A percentile compares a stretch with the other conserved stretches of the same genome.
Evolutionary conservation across 1,139 yeast species (phyloP).

Genomic region (Kurtzmaniella quercitrusa): DNA sequence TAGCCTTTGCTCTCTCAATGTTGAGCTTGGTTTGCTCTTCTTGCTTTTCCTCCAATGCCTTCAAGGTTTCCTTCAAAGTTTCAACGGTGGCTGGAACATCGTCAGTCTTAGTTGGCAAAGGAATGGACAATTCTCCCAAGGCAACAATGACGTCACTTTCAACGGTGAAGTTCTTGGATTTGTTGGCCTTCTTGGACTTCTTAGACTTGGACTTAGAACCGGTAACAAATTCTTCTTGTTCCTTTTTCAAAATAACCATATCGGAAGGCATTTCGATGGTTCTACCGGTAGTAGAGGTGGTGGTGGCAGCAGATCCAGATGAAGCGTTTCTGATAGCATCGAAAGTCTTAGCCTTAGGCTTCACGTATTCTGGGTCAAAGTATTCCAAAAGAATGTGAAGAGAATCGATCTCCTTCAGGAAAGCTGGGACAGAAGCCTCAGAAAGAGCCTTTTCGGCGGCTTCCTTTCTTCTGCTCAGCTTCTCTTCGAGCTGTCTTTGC

Average conservation of each 20-base stretch:
- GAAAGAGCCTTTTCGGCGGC: conserved; percentile 63
- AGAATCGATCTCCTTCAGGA: conserved; percentile 65
- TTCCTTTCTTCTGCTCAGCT: conserved; percentile 57
- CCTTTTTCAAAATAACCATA: conserved; percentile 61
- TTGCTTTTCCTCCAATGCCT: conserved; percentile 68
- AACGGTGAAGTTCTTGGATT: conserved; percentile 54
- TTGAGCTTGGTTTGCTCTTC: conserved; percentile 78
- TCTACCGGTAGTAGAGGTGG: conserved; percentile 30
- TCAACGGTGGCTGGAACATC: conserved; percentile 67
- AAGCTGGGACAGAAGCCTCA: conserved; percentile 81
- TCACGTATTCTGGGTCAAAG: conserved; percentile 78
- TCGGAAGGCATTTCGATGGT: conserved; percentile 60
- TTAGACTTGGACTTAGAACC: conserved; percentile 51
- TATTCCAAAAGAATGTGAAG: conserved; percentile 68
- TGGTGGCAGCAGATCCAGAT: conserved; percentile 14
- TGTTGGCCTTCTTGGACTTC: conserved; percentile 35
- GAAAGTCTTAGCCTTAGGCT: conserved; percentile 40
- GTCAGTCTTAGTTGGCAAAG: conserved; percentile 76
- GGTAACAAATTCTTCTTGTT: conserved; percentile 55
- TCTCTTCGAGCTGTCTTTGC: conserved; percentile 51
- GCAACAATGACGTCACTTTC: conserved; percentile 80
- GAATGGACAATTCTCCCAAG: conserved; percentile 70
- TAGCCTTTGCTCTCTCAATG: conserved; percentile 71
- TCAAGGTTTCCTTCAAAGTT: conserved; percentile 70
- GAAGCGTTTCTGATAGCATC: conserved; percentile 27